Base-by-base conservation (phyloP, 805 yeast species). In the Pichia deserticola region DNA sequence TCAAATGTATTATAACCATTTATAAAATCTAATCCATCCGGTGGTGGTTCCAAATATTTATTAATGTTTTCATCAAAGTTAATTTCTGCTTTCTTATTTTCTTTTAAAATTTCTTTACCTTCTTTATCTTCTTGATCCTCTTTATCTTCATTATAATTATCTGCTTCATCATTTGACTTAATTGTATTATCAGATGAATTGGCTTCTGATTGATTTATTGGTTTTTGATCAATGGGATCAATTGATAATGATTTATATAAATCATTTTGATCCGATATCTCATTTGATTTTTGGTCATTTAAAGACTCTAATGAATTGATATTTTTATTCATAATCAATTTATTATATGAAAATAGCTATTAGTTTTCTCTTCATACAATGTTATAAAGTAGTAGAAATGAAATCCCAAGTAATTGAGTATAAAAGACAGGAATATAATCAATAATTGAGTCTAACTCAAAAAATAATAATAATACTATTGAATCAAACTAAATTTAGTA, bases 1-100 rank as follows among this genome's bases (percentile, higher is more conserved):
- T 67, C 61, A 76, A 78, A 74, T 0, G 76, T 72, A 51, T 56
- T 53, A 36, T 59, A 59, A 0, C 68, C 71, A 2, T 53, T 64
- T 1, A 54, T 50, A 4, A 57, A 55, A 20, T 62, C 63, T 45
- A 70, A 71, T 43, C 71, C 69, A 9, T 52, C 52, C 6, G 68
- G 69, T 15, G 58, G 54, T 3, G 59, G 47, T 4, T 62, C 65
- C 13, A 67, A 50, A 11, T 58, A 45, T 5, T 47, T 45, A 13
- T 48, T 49, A 30, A 57, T 38, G 49, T 62, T 65, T 20, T 36
- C 28, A 3, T 47, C 45, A 42, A 15, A 47, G 33, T 47, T 35
- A 6, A 47, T 9, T 29, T 42, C 38, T 4, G 37, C 20, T 25
- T 27, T 25, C 4, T 28, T 7, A 40, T 12, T 40, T 35, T 4